A percentile compares a stretch with the other conserved stretches of the same genome.
These are phyloP conservation scores for Peronospora belbahrii DNA, from an alignment of 352 stramenopile species.

Conservation along the genomic window DNA sequence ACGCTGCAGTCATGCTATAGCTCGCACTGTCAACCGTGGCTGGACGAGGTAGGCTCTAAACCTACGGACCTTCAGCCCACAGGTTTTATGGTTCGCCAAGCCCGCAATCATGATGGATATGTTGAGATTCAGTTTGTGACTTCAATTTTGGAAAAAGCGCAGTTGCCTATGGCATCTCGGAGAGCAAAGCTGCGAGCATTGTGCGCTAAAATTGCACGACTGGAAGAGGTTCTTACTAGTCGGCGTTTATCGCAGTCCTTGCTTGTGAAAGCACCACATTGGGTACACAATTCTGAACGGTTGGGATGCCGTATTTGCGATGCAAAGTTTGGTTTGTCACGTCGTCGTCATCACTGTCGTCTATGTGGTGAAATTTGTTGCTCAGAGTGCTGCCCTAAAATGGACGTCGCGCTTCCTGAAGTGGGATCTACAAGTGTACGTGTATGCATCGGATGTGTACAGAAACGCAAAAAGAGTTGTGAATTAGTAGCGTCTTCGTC, in stretches of 20 bases:
- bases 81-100: conserved; percentile 67
- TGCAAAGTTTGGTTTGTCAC: conserved; percentile 60
- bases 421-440: conserved; percentile 54
- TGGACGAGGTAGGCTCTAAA: conserved; percentile 48
- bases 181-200: conserved; percentile 53
- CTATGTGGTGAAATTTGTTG: conserved; percentile 74
- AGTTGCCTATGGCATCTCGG: conserved; percentile 43
- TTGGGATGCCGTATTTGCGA: conserved; percentile 51
- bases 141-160: conserved; percentile 64
- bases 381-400: conserved; percentile 72
- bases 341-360: conserved; percentile 68
- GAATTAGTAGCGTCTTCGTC: conserved; percentile 23
- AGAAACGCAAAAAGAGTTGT: conserved; percentile 49
- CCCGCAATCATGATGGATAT: conserved; percentile 33
- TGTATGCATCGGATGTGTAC: conserved; percentile 54
- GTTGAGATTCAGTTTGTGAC: conserved; percentile 73
- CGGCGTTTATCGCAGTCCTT: conserved; percentile 62
- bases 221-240: conserved; percentile 67
- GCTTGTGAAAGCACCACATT: conserved; percentile 52
- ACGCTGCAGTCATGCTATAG: conserved; percentile 60
- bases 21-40: conserved; percentile 49
- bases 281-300: conserved; percentile 61
- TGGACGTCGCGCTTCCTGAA: conserved; percentile 63
- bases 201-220: conserved; percentile 42
- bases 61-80: conserved; percentile 54